Conservation (phyloP, 495 filamentous ascomycete species). For the Penicillium steckii region DNA sequence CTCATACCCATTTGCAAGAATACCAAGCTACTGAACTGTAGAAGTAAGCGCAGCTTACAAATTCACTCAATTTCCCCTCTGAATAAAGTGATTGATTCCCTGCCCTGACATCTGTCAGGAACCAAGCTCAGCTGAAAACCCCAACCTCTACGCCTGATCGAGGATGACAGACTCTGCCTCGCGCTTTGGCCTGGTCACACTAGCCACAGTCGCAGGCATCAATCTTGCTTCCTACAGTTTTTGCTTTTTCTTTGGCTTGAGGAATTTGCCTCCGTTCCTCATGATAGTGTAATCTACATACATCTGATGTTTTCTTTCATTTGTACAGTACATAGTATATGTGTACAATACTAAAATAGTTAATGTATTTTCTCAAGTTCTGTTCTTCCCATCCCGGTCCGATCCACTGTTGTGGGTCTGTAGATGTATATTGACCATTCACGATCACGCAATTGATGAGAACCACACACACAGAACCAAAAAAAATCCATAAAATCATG, state of each 20-base stretch:
- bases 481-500: constrained; percentile 14
- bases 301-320: background rate
- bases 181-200: constrained; percentile 16
- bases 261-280: background rate
- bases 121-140: constrained; percentile 17
- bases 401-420: constrained; percentile 14
- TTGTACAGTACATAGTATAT: no score
- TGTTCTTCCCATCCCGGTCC: constrained; percentile 9
- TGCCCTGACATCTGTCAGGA: background rate
- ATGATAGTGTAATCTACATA: background rate
- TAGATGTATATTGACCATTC: constrained; percentile 7
- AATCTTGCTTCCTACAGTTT: background rate
- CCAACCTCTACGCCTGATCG: constrained; percentile 5
- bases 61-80: no score
- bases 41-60: no score
- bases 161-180: constrained; percentile 19
- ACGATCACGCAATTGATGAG: background rate
- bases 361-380: background rate
- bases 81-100: constrained; percentile 13
- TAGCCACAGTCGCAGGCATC: constrained; percentile 12
- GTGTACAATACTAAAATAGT: no score
- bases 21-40: no score
- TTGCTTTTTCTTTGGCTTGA: background rate
- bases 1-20: no score
- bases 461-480: background rate